Conservation (phyloP, 305 asterid species). For the Vinca major region DNA sequence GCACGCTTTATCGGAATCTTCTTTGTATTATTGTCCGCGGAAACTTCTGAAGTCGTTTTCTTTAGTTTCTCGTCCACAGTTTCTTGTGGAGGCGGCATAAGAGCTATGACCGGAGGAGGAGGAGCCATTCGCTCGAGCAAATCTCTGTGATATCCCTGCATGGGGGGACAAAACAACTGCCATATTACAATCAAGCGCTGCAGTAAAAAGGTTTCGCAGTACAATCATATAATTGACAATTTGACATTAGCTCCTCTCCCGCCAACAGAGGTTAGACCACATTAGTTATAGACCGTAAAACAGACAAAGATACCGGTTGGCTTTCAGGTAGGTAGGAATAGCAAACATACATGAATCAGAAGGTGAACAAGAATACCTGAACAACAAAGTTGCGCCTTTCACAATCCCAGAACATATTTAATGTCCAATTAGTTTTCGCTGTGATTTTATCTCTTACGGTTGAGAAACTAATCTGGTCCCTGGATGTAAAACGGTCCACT, state of each 20-base stretch:
- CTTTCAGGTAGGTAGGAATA: too few species aligned
- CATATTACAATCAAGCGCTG: neutral
- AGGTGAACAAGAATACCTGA: conserved; percentile 46
- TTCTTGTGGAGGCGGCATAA: conserved; percentile 40
- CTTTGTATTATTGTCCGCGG: conserved; percentile 17
- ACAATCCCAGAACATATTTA: conserved; percentile 79
- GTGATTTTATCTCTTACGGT: conserved; percentile 74
- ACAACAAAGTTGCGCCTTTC: conserved; percentile 78
- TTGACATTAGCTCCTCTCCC: too few species aligned
- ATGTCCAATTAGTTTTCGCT: conserved; percentile 64
- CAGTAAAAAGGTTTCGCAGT: neutral
- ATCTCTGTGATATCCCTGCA: conserved; percentile 81
- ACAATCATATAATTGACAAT: too few species aligned
- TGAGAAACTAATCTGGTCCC: conserved; percentile 84
- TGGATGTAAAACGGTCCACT: conserved; percentile 80
- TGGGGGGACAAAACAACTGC: neutral
- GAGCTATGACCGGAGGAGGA: conserved; percentile 26
- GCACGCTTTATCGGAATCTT: conserved; percentile 40
- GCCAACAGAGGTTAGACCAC: too few species aligned
- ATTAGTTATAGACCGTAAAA: too few species aligned
- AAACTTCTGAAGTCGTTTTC: conserved; percentile 15
- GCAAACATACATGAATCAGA: neutral
- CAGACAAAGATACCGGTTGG: too few species aligned
- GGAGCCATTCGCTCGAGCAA: conserved; percentile 46
- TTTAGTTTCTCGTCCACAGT: conserved; percentile 14